Base-by-base conservation (phyloP, 169 alveolate genomes). In the Cryptosporidium bovis region DNA sequence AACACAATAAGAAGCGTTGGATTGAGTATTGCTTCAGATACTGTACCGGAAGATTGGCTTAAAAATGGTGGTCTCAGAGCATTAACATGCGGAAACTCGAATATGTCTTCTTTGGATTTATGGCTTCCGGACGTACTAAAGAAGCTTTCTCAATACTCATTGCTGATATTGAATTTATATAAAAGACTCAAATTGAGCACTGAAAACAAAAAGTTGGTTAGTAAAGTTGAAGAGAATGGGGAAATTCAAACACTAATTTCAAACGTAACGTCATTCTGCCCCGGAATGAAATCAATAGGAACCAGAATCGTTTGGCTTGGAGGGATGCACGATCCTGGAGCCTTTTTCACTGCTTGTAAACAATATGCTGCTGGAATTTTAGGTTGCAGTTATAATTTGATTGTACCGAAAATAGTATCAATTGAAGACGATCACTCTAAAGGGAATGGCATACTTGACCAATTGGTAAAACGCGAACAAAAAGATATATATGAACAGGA, bases 291-390 rank as follows among this genome's bases (percentile, higher is more conserved):
- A n/a, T 12, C 15, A 46, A 53, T 69, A 18, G 55, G 56, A 69
- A 3, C 51, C 5, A 69, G 51, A 13, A 15, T 66, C 13, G 33
- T 69, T 31, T 69, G 83, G 83, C 33, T 55, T 0, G 83, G 83
- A 53, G 83, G 83, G 51, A 46, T 69, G 24, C 18, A 62, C 36
- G 83, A 69, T 34, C 62, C 83, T 2, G 83, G 67, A 55, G 83
- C 83, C 18, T 69, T 69, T 34, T 69, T 69, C 8, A 69, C 83
- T 10, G 83, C 83, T 7, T 31, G 83, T 4, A 69, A 69, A 55
- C 83, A 69, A n/a, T 53, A 31, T 31, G 83, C 83, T 18, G 83
- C 83, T 2, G 51, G 56, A 53, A 33, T 20, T 27, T 69, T 53
- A 12, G 67, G 44, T 4, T 69, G 83, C 40, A 69, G 83, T 6